Evolutionary conservation across 257 asterid genomes (phyloP), one percentile per base, ranked within the genome.

Genomic region (Scutellaria galericulata): DNA sequence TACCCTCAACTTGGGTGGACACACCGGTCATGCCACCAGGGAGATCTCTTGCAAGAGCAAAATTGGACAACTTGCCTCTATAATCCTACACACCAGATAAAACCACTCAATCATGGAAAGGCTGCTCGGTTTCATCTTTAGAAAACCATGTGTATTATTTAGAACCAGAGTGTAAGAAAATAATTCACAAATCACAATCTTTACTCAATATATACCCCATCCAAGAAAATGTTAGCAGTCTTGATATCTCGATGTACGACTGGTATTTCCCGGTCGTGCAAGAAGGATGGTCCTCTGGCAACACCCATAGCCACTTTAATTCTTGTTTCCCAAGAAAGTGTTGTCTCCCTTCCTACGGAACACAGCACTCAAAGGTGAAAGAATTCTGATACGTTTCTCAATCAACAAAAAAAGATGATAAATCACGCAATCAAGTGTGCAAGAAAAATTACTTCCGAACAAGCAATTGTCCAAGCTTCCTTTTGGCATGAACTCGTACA

Each of bases 31-130:
- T 76, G 54, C 78, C 86, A 60, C 83, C 86, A 41, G 87, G 83
- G 46, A 81, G 86, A 0, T 82, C 85, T 72, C 81, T 78, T 1
- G 89, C 89, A 73, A 84, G 70, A 54, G 81, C 86, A 27, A 84
- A 82, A 60, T 84, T 84, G 0, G 84, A 84, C 59, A 86, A 71
- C 60, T 86, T 86, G 71, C 84, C 82, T 14, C 78, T 83, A 53
- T 80, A 82, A 42, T 84, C 91, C 89, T 86, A 89, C 71, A 78
- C 6, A 2, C n/a, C 14, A 7, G 12, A 71, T 3, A 18, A 2
- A 12, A 12, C 35, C 64, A n/a, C 61, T 10, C 7, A 20, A 2
- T 12, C 37, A 40, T 6, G 7, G 1, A 48, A 60, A 48, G 7
- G 20, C 14, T 66, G n/a, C 14, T 48, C 1, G 5, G 37, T 40